A percentile compares a stretch with the other conserved stretches of the same genome.
Conservation (phyloP, 2,329 filamentous ascomycete genomes). For the Epichloe bromicola region DNA sequence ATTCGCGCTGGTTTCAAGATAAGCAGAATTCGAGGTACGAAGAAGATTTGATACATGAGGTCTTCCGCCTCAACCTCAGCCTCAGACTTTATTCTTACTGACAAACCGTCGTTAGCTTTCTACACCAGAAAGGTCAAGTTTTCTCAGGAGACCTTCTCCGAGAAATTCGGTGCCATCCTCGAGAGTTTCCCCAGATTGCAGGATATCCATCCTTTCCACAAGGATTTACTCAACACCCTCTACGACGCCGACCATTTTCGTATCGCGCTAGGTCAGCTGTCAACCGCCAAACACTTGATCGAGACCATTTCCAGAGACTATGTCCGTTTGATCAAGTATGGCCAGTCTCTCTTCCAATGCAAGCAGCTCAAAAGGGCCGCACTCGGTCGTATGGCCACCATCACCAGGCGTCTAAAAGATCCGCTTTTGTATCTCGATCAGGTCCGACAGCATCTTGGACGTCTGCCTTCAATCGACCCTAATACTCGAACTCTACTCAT, state of each 20-base stretch:
- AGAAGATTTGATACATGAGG: conserved; percentile 1
- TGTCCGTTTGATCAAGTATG: conserved; percentile 83
- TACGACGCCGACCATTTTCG: conserved; percentile 98
- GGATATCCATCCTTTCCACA: conserved; percentile 92
- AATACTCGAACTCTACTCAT: conserved; percentile 94
- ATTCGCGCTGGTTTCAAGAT: conserved; percentile 94
- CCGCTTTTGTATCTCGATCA: conserved; percentile 92
- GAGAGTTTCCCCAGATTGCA: conserved; percentile 85
- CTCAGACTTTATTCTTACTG: neutral
- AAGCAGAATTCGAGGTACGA: conserved; percentile 62
- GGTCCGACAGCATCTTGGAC: conserved; percentile 80
- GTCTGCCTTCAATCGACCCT: conserved; percentile 95
- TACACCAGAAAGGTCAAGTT: conserved; percentile 98
- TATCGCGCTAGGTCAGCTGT: conserved; percentile 90
- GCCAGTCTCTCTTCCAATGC: conserved; percentile 93
- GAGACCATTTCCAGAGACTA: conserved; percentile 96
- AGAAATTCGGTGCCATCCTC: conserved; percentile 83
- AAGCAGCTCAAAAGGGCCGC: conserved; percentile 98
- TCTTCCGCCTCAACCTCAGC: neutral
- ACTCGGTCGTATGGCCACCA: conserved; percentile 94
- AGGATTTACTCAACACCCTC: conserved; percentile 75
- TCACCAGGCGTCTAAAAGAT: conserved; percentile 89
- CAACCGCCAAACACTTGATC: conserved; percentile 89
- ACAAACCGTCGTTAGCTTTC: conserved; percentile 43
- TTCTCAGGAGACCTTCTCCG: conserved; percentile 89